Evolutionary conservation across 2,329 filamentous ascomycete species (phyloP).

Genomic region (Fusarium globosum): DNA sequence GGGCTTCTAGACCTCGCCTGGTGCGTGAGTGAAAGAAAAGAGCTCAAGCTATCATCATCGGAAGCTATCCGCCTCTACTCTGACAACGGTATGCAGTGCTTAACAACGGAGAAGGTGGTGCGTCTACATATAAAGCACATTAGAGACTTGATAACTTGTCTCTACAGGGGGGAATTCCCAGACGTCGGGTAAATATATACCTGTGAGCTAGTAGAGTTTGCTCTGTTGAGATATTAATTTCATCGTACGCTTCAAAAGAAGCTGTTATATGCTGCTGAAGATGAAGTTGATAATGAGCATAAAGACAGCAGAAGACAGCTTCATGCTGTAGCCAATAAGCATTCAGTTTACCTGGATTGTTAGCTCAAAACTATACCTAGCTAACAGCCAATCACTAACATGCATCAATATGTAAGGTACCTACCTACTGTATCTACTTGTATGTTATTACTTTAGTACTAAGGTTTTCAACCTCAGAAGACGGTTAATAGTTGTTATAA

Average conservation of each 20-base stretch:
- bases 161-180: background rate
- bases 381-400: constrained; percentile 1
- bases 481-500: background rate
- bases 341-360: background rate
- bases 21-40: background rate
- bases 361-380: constrained; percentile 2
- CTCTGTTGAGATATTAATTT: background rate
- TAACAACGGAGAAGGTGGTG: background rate
- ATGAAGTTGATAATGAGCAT: background rate
- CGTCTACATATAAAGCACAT: background rate
- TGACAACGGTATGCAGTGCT: background rate
- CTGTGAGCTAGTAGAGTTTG: background rate
- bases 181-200: background rate
- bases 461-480: background rate
- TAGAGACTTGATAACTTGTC: background rate
- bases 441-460: background rate
- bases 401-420: too few species aligned
- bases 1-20: background rate
- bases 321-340: constrained; percentile 4
- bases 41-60: constrained; percentile 14
- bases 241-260: background rate
- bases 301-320: background rate
- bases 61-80: background rate
- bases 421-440: background rate
- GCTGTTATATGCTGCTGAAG: background rate